Conservation (phyloP, 2,329 filamentous ascomycete species). For the Trichoderma semiorbis region DNA sequence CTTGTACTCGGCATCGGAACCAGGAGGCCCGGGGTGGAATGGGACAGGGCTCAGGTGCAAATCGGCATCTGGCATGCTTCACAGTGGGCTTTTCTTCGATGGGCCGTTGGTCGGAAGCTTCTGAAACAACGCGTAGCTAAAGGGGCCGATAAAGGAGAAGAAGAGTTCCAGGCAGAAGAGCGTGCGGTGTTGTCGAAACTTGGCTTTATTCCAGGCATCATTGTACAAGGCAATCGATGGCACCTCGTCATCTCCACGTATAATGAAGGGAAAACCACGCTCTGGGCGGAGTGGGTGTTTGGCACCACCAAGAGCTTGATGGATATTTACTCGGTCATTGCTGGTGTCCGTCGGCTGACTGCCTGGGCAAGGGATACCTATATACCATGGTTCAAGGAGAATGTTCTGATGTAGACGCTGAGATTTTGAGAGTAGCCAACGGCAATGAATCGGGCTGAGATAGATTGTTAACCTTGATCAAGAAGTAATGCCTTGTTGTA, state of each 20-base stretch:
- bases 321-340: neutral
- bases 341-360: neutral
- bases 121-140: neutral
- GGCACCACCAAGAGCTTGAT: slow-evolving; percentile 4
- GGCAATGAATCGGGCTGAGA: neutral
- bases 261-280: neutral
- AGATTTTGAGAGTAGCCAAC: neutral
- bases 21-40: neutral
- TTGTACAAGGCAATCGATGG: neutral
- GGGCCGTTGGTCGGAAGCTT: neutral
- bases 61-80: neutral
- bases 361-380: neutral
- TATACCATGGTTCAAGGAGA: neutral
- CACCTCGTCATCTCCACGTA: slow-evolving; percentile 1
- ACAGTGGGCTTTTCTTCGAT: neutral
- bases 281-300: neutral
- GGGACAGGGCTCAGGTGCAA: neutral
- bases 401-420: neutral
- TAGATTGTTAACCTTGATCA: neutral
- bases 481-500: neutral
- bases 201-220: neutral
- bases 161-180: neutral
- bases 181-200: neutral
- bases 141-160: neutral
- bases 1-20: neutral